Conservation (phyloP, 805 yeast genomes). For the Schwanniomyces occidentalis region DNA sequence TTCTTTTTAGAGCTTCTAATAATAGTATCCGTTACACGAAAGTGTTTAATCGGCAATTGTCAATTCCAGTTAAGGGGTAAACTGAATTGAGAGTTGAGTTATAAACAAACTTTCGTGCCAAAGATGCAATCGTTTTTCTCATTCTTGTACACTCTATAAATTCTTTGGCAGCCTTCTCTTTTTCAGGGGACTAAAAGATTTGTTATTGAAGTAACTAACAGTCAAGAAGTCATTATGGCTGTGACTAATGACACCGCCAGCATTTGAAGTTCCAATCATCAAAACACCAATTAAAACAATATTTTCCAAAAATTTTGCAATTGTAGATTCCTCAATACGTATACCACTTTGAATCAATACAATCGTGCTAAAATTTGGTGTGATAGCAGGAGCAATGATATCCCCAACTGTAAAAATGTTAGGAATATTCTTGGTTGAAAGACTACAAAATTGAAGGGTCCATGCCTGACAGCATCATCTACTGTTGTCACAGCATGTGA, state of each 20-base stretch:
- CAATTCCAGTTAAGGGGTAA: constrained; percentile 21
- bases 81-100: constrained; percentile 25
- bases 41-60: constrained; percentile 21
- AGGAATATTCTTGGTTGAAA: constrained; percentile 25
- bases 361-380: constrained; percentile 16
- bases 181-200: background rate
- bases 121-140: constrained; percentile 25
- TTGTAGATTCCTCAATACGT: constrained; percentile 22
- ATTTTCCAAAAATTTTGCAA: constrained; percentile 22
- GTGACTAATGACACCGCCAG: constrained; percentile 6
- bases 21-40: constrained; percentile 19
- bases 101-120: constrained; percentile 26
- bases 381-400: constrained; percentile 28
- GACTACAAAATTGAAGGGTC: constrained; percentile 34
- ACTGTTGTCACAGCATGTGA: constrained; percentile 23
- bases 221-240: constrained; percentile 7
- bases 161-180: constrained; percentile 13
- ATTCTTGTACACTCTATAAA: constrained; percentile 5
- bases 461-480: constrained; percentile 21
- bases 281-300: constrained; percentile 28
- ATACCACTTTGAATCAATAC: constrained; percentile 33
- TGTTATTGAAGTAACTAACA: constrained; percentile 9
- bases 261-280: constrained; percentile 26
- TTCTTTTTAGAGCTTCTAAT: constrained; percentile 21
- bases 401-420: constrained; percentile 32